These are phyloP conservation scores for Bondarzewia mesenterica DNA, from an alignment of 1,284 basidiomycete genomes.

Conservation along the genomic window DNA sequence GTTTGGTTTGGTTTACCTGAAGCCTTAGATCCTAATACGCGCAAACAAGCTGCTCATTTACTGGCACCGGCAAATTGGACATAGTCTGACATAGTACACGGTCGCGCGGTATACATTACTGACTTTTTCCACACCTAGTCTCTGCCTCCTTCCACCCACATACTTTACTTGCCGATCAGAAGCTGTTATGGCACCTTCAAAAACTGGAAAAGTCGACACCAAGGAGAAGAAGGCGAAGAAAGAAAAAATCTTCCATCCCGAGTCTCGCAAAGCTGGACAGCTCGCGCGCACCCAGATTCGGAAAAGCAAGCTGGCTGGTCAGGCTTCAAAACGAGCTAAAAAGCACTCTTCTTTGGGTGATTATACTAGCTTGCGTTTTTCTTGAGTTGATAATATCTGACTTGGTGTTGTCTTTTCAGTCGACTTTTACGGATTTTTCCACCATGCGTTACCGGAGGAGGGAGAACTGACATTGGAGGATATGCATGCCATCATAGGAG, in stretches of 20 bases:
- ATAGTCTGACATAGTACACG: neutral
- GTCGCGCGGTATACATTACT: neutral
- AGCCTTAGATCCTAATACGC: conserved; percentile 1
- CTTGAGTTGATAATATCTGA: neutral
- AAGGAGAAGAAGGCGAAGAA: conserved; percentile 35
- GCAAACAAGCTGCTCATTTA: too few relatives aligned
- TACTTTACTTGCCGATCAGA: too few relatives aligned
- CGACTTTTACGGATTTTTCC: conserved; percentile 77
- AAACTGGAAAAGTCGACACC: conserved; percentile 16
- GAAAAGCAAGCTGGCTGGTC: conserved; percentile 59
- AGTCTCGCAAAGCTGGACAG: conserved; percentile 78
- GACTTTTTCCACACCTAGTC: neutral
- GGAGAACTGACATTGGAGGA: conserved; percentile 53
- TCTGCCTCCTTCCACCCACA: neutral
- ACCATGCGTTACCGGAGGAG: conserved; percentile 61
- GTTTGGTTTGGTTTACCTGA: neutral
- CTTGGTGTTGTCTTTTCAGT: conserved; percentile 30
- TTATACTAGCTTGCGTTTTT: conserved; percentile 4
- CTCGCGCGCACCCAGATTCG: conserved; percentile 65
- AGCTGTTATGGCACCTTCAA: conserved; percentile 21
- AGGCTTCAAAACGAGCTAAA: conserved; percentile 45
- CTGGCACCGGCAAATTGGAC: neutral
- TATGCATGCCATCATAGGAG: conserved; percentile 58
- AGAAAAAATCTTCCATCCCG: conserved; percentile 74
- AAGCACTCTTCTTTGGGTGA: conserved; percentile 50